Percentiles rank a stretch among this genome's conserved stretches.
Conservation (phyloP, 306 rosid genomes). For the Casuarina cunninghamiana region DNA sequence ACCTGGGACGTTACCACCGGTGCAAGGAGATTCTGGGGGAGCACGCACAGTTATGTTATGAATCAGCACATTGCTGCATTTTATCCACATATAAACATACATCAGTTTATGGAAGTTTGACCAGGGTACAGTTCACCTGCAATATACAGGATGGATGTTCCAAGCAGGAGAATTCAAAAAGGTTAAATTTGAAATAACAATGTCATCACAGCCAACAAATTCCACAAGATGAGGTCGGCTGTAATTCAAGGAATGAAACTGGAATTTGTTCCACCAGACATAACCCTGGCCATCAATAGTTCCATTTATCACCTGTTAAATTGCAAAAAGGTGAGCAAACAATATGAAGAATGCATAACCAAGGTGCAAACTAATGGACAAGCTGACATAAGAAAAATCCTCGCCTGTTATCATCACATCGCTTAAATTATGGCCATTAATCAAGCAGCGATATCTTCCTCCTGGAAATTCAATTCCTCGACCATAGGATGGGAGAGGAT, state of each 20-base stretch:
- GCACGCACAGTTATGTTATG: constrained; percentile 49
- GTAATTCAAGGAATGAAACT: constrained; percentile 44
- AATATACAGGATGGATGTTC: constrained; percentile 69
- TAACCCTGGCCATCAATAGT: constrained; percentile 74
- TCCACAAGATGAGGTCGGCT: constrained; percentile 72
- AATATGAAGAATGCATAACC: not conserved
- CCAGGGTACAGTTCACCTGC: constrained; percentile 43
- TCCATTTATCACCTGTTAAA: constrained; percentile 62
- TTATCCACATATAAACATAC: constrained; percentile 13
- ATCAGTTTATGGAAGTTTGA: not conserved
- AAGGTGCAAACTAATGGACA: constrained; percentile 1
- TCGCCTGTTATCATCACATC: constrained; percentile 67
- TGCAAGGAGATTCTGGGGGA: constrained; percentile 53
- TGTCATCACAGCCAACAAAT: constrained; percentile 40
- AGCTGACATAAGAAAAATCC: constrained; percentile 5
- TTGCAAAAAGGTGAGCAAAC: constrained; percentile 3
- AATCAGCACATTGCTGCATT: constrained; percentile 49
- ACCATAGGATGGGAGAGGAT: constrained; percentile 64
- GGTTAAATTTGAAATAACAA: constrained; percentile 62
- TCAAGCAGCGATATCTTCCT: constrained; percentile 52
- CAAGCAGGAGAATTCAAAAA: constrained; percentile 66
- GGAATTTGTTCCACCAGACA: constrained; percentile 63
- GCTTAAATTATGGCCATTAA: constrained; percentile 46
- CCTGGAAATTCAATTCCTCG: constrained; percentile 49
- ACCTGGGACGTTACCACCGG: constrained; percentile 77